Evolutionary conservation across 2,329 filamentous ascomycete species (phyloP), one percentile per base, ranked within the genome.

Genomic region (Clarireedia hainanense): DNA sequence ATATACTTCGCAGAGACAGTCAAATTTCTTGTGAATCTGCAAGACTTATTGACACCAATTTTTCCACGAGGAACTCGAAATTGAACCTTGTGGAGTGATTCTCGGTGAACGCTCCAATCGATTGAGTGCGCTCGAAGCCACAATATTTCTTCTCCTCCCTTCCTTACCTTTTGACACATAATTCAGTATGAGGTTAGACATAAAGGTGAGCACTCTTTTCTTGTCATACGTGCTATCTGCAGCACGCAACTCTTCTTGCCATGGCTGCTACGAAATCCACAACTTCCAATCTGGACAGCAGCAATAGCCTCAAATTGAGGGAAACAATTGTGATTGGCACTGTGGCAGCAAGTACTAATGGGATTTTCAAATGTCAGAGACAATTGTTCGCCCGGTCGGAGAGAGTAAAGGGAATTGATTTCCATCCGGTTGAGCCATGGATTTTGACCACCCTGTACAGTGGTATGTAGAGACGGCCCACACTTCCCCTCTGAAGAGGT

Each of bases 401-500:
- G 81, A 87, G 92, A 76, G 92, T 97, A 65, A 97, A 97, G 77
- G 88, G 88, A 70, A 91, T 96, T 73, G 92, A 97, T 77, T 97
- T 96, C 73, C 92, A 97, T 72, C 91, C 91, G 43, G 89, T 90
- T 58, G 92, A 96, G 77, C 91, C 91, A 83, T 96, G 92, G 89
- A 89, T 91, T 64, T 81, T 97, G 69, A 96, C 92, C 34, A 97
- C 94, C 24, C 78, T 99, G 62, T 99, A 99, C 75, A 96, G 89
- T 77, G 91, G 88, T 91, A 84, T 72, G 79, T 60, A 48, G 55
- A 14, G 27, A 43, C 23, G 34, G 55, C 51, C 69, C 63, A 60
- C 55, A 24, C 59, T 46, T 24, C 52, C 17, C 36, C 36, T 30
- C 27, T 30, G 27, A 30, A 30, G 47, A 37, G 30, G 48, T 52